Evolutionary conservation across 2,329 filamentous ascomycete genomes (phyloP).

Genomic region (Calycina herbarum): DNA sequence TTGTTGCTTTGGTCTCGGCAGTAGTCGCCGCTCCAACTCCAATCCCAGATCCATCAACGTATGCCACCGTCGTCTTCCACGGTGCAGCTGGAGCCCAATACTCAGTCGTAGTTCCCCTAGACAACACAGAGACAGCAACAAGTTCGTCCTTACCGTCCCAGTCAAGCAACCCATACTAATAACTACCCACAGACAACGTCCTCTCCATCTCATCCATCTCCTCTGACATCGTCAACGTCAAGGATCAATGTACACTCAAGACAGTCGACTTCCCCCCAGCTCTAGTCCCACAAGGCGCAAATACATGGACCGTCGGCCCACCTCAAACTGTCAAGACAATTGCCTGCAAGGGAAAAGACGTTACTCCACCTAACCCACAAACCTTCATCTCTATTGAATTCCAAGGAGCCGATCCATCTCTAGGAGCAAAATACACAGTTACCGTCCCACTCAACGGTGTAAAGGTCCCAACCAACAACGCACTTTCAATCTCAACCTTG

Average conservation of each 20-base stretch:
- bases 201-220: slow-evolving; percentile 31
- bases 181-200: slow-evolving; percentile 24
- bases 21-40: slow-evolving; percentile 21
- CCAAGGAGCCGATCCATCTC: slow-evolving; percentile 26
- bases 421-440: slow-evolving; percentile 29
- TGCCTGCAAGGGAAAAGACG: slow-evolving; percentile 19
- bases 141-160: slow-evolving; percentile 12
- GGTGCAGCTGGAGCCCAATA: slow-evolving; percentile 32
- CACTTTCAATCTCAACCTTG: slow-evolving; percentile 31
- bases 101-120: slow-evolving; percentile 26
- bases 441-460: slow-evolving; percentile 29
- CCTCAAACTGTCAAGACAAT: slow-evolving; percentile 31
- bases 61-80: slow-evolving; percentile 24
- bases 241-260: slow-evolving; percentile 25
- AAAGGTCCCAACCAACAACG: slow-evolving; percentile 28
- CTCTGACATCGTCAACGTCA: slow-evolving; percentile 21
- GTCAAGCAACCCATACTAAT: slow-evolving; percentile 3
- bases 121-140: slow-evolving; percentile 20
- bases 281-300: slow-evolving; percentile 26
- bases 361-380: slow-evolving; percentile 1
- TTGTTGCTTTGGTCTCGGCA: slow-evolving; percentile 24
- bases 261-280: slow-evolving; percentile 30
- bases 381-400: slow-evolving; percentile 29
- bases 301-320: slow-evolving; percentile 31
- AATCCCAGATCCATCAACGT: background rate